Evolutionary conservation across 179 eudicot genomes (phyloP), one percentile per base, ranked within the genome.

Genomic region (Silene noctiflora): DNA sequence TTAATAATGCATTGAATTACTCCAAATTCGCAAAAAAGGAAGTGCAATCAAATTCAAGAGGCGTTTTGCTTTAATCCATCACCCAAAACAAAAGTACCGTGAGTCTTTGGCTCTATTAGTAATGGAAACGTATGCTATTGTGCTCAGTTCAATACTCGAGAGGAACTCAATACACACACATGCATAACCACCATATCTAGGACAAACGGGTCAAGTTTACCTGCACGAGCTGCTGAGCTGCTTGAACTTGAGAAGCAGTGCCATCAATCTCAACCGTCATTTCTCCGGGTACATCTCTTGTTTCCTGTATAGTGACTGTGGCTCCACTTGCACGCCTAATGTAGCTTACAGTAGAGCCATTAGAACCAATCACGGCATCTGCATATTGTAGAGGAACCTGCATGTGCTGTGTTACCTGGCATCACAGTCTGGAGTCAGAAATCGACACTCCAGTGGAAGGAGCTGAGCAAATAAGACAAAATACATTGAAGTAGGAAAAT

Each of bases 201-300:
- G 13, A 29, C 39, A 27, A 31, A 63, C 31, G 22, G 44, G 48
- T 42, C 42, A 11, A 33, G 17, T 60, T 14, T 78, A 81, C 88
- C 86, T 85, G 88, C 55, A 85, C 74, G 20, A 85, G 88, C 78
- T 81, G 85, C 78, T 86, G 88, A 79, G 88, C 88, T 19, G 83
- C 82, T 75, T 81, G 85, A 77, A 83, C 86, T 75, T 86, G 86
- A 4, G 86, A 77, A 3, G 76, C 76, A 48, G 83, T 81, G 35
- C 88, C 86, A 75, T 78, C 79, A 44, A 85, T 83, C 83, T 83
- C 88, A 62, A 81, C 88, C 0, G 88, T 85, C 88, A 85, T 85
- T 75, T 85, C 88, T 35, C 80, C 86, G 16, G 88, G 86, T 19
- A 72, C 83, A 46, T 86, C 88, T 70, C 81, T 77, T 9, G 86